Evolutionary conservation across 768 basidiomycete species (phyloP), one percentile per base, ranked within the genome.

Genomic region (Chiua virens): DNA sequence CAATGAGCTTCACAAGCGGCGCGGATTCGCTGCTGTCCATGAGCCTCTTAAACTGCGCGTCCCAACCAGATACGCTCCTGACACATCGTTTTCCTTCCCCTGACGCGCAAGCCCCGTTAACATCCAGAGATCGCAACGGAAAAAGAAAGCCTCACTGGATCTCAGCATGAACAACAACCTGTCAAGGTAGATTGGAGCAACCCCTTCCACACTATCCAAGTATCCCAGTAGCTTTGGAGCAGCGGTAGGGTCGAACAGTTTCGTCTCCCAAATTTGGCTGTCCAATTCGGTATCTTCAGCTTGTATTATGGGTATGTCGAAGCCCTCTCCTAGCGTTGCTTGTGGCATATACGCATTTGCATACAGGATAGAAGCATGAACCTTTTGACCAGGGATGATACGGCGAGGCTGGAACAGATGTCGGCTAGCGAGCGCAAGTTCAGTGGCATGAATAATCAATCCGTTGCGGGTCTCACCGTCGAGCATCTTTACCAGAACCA

Each of bases 81-180:
- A 63, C 47, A 18, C 59, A 57, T 53, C 54, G 42, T 27, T 52
- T 63, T n/a, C 62, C 62, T 35, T 63, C 55, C 39, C 50, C 59
- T 60, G 42, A 42, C 6, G n/a, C 2, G 28, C 28, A 11, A 9
- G n/a, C n/a, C n/a, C n/a, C n/a, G 28, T 11, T 5, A 30, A 30
- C 28, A 10, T 30, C 28, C 28, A 11, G 28, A 11, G 7, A 30
- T 10, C 28, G 11, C 28, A 11, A 30, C 28, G 9, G 10, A 11
- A 45, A 37, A 20, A n/a, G 9, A 14, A 14, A 8, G n/a, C n/a
- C 36, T 27, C 27, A 46, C 45, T 44, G 35, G 54, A 64, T 51
- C 47, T 39, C 10, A 61, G 25, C 59, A 61, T 57, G 38, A n/a
- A n/a, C n/a, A n/a, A n/a, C n/a, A n/a, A n/a, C n/a, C n/a, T n/a